Conservation (phyloP, 371 early-diverging fungal genomes). For the Encephalitozoon cuniculi region DNA sequence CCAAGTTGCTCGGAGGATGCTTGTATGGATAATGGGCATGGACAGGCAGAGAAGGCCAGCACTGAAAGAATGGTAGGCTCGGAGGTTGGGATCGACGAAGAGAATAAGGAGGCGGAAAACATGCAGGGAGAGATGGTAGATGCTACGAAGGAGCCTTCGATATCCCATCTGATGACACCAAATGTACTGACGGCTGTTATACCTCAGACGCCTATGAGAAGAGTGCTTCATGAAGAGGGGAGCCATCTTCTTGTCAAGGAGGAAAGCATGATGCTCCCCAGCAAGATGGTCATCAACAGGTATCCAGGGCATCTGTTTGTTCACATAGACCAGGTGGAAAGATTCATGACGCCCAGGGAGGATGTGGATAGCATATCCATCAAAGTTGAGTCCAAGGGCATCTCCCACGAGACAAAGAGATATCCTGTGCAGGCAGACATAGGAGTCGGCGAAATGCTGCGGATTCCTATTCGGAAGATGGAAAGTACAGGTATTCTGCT, state of each 20-base stretch:
- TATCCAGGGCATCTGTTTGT: conserved; percentile 29
- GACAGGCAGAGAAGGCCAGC: background rate
- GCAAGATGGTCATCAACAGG: conserved; percentile 17
- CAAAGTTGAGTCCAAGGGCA: background rate
- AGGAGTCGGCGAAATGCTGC: conserved; percentile 1
- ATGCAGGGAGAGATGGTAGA: background rate
- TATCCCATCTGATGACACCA: background rate
- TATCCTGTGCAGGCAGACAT: background rate
- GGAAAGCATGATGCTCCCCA: background rate
- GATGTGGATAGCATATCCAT: conserved; percentile 15
- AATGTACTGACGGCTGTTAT: background rate
- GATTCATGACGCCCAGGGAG: background rate
- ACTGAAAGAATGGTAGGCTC: background rate
- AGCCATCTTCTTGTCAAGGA: background rate
- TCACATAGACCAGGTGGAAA: conserved; percentile 23
- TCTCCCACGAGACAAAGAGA: conserved; percentile 9
- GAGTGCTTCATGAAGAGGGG: background rate
- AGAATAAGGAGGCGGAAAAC: background rate
- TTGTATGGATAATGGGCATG: background rate
- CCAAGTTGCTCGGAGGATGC: background rate
- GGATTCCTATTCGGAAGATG: background rate
- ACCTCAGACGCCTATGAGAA: background rate
- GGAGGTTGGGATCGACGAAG: background rate
- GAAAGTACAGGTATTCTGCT: background rate
- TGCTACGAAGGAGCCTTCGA: background rate